Percentiles rank a stretch among this genome's conserved stretches.
Conservation (phyloP, 164 flowering plant genomes). For the Vitis cinerea region DNA sequence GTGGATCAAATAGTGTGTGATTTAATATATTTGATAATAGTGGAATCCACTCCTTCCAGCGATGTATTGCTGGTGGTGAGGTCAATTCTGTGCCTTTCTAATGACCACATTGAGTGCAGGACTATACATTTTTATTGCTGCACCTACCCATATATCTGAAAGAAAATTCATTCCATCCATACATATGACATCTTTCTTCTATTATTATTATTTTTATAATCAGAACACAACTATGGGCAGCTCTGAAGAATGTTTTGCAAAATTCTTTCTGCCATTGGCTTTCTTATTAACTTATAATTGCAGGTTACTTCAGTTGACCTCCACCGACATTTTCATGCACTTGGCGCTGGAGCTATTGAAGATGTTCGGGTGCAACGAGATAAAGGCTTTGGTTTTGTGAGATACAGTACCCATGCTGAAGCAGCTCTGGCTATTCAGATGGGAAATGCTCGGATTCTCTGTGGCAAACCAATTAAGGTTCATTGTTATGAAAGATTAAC, state of each 20-base stretch:
- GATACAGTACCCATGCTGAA: constrained; percentile 81
- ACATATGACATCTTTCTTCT: background rate
- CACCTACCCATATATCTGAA: no score
- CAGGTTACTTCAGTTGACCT: constrained; percentile 83
- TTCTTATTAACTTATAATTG: constrained; percentile 13
- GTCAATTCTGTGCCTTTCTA: no score
- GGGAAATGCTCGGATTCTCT: constrained; percentile 71
- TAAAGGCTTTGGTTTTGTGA: constrained; percentile 95
- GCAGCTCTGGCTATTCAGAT: constrained; percentile 90
- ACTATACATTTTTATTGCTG: no score
- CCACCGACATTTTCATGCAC: constrained; percentile 74
- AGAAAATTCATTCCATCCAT: no score
- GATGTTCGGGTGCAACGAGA: constrained; percentile 93
- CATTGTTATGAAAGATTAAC: background rate
- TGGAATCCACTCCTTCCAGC: no score
- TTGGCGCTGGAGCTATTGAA: constrained; percentile 86
- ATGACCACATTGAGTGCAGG: no score
- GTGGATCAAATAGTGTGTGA: no score
- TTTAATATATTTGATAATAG: no score
- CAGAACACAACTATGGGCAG: background rate
- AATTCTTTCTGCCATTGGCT: no score
- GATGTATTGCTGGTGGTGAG: no score
- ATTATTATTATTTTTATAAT: background rate
- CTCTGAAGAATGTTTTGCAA: no score
- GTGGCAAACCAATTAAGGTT: constrained; percentile 87